These are phyloP conservation scores for Graphiopsis chlorocephala DNA, from an alignment of 2,329 filamentous ascomycete genomes.

Conservation along the genomic window DNA sequence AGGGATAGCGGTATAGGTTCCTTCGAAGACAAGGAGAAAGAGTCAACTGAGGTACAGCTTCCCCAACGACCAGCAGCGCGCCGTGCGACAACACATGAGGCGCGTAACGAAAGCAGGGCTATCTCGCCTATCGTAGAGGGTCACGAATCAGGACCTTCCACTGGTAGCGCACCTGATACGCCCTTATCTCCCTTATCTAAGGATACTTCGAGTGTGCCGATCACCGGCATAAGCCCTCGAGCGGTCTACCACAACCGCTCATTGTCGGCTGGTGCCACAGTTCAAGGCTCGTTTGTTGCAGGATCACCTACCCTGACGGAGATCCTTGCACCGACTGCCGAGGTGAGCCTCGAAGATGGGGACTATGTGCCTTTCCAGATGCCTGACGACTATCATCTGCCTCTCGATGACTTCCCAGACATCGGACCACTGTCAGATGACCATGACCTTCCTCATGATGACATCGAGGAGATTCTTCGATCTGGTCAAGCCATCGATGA, in stretches of 20 bases:
- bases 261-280: background rate
- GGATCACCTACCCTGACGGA: constrained; percentile 32
- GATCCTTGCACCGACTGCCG: constrained; percentile 24
- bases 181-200: constrained; percentile 15
- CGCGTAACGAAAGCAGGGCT: background rate
- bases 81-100: background rate
- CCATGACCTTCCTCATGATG: background rate
- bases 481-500: constrained; percentile 8
- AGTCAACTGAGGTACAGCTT: background rate
- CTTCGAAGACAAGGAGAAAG: background rate
- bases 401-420: constrained; percentile 8
- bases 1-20: constrained; percentile 8
- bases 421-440: constrained; percentile 8
- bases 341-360: constrained; percentile 6
- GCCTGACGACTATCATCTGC: constrained; percentile 15
- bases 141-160: background rate
- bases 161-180: constrained; percentile 12
- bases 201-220: constrained; percentile 14
- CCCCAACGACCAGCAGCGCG: constrained; percentile 10
- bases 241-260: background rate
- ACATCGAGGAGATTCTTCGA: constrained; percentile 8
- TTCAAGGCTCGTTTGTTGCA: constrained; percentile 7
- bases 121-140: constrained; percentile 13
- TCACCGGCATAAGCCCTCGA: constrained; percentile 13
- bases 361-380: constrained; percentile 15